Evolutionary conservation across 2,329 filamentous ascomycete genomes (phyloP).

Genomic region (Aphanocladium album): DNA sequence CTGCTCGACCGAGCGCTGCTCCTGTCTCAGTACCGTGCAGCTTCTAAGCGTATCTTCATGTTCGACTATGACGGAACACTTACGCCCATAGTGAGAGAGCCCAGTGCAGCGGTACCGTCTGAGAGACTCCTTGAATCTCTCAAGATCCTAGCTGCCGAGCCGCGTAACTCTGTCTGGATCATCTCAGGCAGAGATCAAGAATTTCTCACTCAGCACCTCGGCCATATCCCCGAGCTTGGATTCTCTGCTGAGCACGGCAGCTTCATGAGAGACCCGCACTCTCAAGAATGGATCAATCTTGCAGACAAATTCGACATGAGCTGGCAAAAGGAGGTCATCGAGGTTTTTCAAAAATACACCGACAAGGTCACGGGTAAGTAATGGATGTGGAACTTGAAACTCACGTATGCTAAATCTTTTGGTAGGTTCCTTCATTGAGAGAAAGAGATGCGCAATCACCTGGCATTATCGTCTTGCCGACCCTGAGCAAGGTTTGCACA

Average conservation of each 20-base stretch:
- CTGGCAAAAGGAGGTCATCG: constrained; percentile 83
- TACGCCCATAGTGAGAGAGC: constrained; percentile 90
- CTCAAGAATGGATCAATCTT: constrained; percentile 79
- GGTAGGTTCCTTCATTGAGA: constrained; percentile 82
- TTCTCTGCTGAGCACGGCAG: constrained; percentile 96
- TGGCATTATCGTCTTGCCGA: constrained; percentile 96
- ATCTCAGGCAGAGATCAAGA: constrained; percentile 92
- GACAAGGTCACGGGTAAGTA: constrained; percentile 72
- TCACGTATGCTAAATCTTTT: background rate
- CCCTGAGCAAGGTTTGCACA: constrained; percentile 74
- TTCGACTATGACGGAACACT: constrained; percentile 98
- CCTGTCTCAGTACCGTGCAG: constrained; percentile 66
- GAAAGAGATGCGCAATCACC: constrained; percentile 88
- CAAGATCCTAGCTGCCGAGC: constrained; percentile 72
- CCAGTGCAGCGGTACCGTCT: constrained; percentile 81
- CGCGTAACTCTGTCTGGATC: constrained; percentile 91
- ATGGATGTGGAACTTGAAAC: background rate
- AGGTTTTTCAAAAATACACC: constrained; percentile 82
- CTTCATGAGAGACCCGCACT: constrained; percentile 79
- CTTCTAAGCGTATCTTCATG: constrained; percentile 85
- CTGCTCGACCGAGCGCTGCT: constrained; percentile 71
- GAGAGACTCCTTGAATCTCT: constrained; percentile 76
- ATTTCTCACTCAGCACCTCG: constrained; percentile 85
- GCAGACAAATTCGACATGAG: constrained; percentile 84
- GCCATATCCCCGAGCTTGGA: constrained; percentile 84